Base-by-base conservation (phyloP, 257 asterid species). In the Craterostigma plantagineum region DNA sequence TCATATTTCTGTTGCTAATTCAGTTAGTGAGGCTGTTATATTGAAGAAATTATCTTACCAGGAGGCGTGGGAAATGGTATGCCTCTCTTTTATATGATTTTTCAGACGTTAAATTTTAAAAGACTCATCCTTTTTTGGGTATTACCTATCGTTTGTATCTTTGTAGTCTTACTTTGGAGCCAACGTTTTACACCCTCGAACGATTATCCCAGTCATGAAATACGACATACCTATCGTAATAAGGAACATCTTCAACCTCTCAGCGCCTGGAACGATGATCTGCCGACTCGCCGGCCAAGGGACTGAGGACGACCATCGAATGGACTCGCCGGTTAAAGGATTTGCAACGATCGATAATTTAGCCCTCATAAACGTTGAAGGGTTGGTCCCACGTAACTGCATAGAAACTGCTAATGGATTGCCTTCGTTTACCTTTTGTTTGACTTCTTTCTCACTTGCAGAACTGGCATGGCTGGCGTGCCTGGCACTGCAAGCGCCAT, bases 391-490 rank as follows among this genome's bases (percentile, higher is more conserved):
- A 14, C n/a, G n/a, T 35, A 41, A 52, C 45, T 38, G 38, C 35
- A 38, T 18, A 36, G n/a, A 16, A 38, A 17, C 36, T 42, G 45
- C 52, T 16, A 18, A n/a, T 16, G 7, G 7, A n/a, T n/a, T n/a
- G n/a, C n/a, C n/a, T n/a, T n/a, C n/a, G n/a, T n/a, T 35, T 38
- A 51, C 36, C 34, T 45, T 48, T 37, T 23, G 11, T 1, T 12
- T 50, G 45, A 14, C 39, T 38, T 55, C 45, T 48, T 50, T 43
- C 41, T 42, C 53, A 43, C 52, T 53, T 61, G 55, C 78, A 90
- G 99, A 67, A 90, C 99, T 60, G 99, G 99, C 68, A 83, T 90
- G 99, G 99, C 95, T 41, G 99, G 99, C 49, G 94, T 90, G 49
- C 99, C 95, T 58, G 99, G 99, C 59, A 90, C 99, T 54, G 80